Conservation (phyloP, 257 asterid genomes). For the Craterostigma plantagineum region DNA sequence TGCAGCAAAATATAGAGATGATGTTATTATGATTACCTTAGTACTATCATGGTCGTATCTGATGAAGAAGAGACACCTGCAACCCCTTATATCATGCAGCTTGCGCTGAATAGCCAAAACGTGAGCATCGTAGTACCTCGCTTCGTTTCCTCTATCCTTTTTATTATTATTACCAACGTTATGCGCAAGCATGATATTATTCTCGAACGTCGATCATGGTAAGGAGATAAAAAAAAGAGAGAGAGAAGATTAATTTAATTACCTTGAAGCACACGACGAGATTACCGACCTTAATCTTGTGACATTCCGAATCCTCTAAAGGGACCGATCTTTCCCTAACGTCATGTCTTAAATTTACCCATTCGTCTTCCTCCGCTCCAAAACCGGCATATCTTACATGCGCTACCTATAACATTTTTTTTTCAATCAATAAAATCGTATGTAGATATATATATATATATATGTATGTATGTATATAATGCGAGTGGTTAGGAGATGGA, state of each 20-base stretch:
- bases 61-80: conserved; percentile 74
- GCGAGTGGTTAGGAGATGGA: background rate
- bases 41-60: conserved; percentile 40
- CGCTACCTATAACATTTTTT: conserved; percentile 44
- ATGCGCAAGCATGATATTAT: background rate
- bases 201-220: background rate
- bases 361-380: conserved; percentile 71
- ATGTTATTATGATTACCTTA: conserved; percentile 19
- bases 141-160: conserved; percentile 57
- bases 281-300: conserved; percentile 51
- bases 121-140: conserved; percentile 63
- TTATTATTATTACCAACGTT: background rate
- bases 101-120: conserved; percentile 43
- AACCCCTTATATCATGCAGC: conserved; percentile 78
- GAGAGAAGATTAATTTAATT: background rate
- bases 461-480: background rate
- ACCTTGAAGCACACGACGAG: conserved; percentile 79
- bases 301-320: conserved; percentile 62
- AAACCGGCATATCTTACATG: conserved; percentile 56
- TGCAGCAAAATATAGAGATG: background rate
- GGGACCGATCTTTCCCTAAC: conserved; percentile 54
- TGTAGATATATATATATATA: too few species aligned
- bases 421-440: conserved; percentile 3
- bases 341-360: conserved; percentile 38
- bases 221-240: background rate